These are phyloP conservation scores for Tephrocybe sp. DNA, from an alignment of 768 basidiomycete species.

Conservation along the genomic window DNA sequence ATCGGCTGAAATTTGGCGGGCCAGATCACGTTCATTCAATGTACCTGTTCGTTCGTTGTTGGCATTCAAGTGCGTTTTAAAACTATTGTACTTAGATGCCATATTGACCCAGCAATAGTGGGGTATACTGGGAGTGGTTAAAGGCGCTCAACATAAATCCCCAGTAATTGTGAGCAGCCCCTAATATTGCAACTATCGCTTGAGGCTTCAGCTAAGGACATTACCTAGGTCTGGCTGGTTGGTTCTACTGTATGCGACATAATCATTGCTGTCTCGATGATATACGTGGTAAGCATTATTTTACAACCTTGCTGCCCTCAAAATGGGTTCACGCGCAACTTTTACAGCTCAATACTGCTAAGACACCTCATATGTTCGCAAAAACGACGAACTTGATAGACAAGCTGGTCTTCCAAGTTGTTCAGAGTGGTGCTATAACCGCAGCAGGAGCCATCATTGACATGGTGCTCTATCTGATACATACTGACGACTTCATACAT, in stretches of 20 bases:
- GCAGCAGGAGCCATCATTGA: constrained; percentile 1
- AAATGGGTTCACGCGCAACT: not conserved
- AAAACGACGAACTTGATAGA: not conserved
- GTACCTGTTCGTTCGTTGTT: constrained; percentile 1
- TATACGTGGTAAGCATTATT: not conserved
- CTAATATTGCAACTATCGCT: not conserved
- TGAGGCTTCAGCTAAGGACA: not conserved
- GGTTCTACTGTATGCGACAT: constrained; percentile 1
- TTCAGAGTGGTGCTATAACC: not conserved
- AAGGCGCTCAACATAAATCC: not conserved
- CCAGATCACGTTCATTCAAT: not conserved
- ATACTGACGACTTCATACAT: not conserved
- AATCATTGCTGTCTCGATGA: not conserved
- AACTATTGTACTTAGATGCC: not conserved
- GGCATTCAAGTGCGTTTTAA: not conserved
- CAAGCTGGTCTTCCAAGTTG: not conserved
- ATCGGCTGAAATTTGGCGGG: not conserved
- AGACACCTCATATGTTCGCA: not conserved
- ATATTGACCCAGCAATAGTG: not conserved
- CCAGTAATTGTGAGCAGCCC: constrained; percentile 1
- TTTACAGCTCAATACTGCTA: not conserved
- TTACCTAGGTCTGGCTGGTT: not conserved
- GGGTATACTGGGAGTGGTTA: constrained; percentile 1
- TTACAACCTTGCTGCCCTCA: not conserved
- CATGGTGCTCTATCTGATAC: not conserved